Conservation (phyloP, 2,329 filamentous ascomycete genomes). For the Diaporthe vexans region DNA sequence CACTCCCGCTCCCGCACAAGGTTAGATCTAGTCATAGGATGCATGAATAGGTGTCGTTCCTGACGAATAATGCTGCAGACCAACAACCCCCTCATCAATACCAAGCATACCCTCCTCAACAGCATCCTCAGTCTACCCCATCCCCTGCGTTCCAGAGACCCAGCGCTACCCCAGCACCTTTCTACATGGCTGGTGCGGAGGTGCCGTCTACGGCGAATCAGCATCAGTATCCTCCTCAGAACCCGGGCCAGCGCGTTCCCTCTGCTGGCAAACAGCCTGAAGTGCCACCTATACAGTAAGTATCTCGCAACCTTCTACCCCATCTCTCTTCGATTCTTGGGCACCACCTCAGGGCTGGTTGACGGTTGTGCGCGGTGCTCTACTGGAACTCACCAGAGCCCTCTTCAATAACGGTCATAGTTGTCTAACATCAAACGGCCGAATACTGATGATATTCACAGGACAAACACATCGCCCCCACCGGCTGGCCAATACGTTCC, state of each 20-base stretch:
- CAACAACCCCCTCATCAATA: constrained; percentile 58
- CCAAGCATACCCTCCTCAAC: constrained; percentile 47
- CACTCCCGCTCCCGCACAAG: constrained; percentile 68
- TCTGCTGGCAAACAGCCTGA: constrained; percentile 62
- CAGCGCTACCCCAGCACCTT: constrained; percentile 68
- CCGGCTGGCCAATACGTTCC: constrained; percentile 40
- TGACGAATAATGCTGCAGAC: constrained; percentile 36
- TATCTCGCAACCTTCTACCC: neutral
- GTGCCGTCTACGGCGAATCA: constrained; percentile 53
- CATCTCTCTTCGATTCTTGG: neutral
- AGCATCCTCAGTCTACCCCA: constrained; percentile 59
- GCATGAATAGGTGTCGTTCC: constrained; percentile 18
- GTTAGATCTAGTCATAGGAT: constrained; percentile 47
- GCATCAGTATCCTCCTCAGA: constrained; percentile 66
- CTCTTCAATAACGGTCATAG: neutral
- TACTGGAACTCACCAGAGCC: no score
- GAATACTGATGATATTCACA: constrained; percentile 12
- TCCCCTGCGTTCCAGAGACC: constrained; percentile 69
- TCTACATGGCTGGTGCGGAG: constrained; percentile 75
- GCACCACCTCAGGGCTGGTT: neutral
- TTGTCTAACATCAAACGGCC: neutral
- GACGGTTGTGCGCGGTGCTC: neutral
- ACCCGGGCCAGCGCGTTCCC: constrained; percentile 64
- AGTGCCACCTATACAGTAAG: constrained; percentile 40
- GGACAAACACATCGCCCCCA: constrained; percentile 39